These are phyloP conservation scores for Xylaria sp. DNA, from an alignment of 2,329 filamentous ascomycete genomes.

Conservation along the genomic window DNA sequence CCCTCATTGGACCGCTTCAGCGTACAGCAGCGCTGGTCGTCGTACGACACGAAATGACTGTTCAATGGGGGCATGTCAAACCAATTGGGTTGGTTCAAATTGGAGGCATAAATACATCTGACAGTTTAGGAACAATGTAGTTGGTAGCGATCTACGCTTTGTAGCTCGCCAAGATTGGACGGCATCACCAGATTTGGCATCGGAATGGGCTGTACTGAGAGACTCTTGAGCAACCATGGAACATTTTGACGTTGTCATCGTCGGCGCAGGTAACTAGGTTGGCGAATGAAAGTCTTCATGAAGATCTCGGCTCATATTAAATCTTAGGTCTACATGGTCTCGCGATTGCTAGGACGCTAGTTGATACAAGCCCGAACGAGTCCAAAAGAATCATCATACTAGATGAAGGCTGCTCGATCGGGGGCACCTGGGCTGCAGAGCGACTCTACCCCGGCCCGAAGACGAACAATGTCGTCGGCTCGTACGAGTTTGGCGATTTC, in stretches of 20 bases:
- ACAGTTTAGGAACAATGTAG: background rate
- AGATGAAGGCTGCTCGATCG: conserved; percentile 27
- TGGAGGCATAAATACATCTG: background rate
- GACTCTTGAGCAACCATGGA: conserved; percentile 15
- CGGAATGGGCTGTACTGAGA: background rate
- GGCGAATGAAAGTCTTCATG: background rate
- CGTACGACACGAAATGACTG: background rate
- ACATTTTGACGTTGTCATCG: conserved; percentile 30
- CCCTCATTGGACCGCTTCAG: background rate
- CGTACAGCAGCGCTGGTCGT: background rate
- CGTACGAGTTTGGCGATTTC: conserved; percentile 35
- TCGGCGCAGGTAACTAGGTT: conserved; percentile 29
- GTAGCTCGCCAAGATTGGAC: background rate
- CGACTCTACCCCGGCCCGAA: conserved; percentile 33
- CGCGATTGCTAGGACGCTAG: conserved; percentile 26
- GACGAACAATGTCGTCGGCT: conserved; percentile 36
- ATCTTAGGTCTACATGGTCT: conserved; percentile 30
- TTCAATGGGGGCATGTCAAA: background rate
- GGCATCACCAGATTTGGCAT: background rate
- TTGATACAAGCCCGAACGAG: background rate
- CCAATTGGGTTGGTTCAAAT: background rate
- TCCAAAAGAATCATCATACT: conserved; percentile 24
- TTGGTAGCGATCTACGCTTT: background rate
- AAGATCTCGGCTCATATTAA: background rate
- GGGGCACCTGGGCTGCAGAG: conserved; percentile 34